Base-by-base conservation (phyloP, 208 protist species). In the Trypanosoma caninum region DNA sequence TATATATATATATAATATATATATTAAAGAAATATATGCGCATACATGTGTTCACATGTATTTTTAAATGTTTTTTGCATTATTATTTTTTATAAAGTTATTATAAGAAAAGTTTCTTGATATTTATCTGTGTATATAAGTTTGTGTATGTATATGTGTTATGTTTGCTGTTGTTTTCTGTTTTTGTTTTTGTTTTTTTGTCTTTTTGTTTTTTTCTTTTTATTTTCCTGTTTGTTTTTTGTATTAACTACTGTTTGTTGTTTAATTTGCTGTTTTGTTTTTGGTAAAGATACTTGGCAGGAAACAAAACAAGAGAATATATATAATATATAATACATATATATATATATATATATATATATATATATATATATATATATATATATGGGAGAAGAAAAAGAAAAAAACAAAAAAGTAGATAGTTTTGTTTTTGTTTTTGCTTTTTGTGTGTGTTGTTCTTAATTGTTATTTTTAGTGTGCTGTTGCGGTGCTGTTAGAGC, bases 271-370 rank as follows among this genome's bases (percentile, higher is more conserved):
- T n/a, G n/a, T n/a, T n/a, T n/a, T n/a, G n/a, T n/a, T n/a, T n/a
- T n/a, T n/a, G n/a, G n/a, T n/a, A n/a, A n/a, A n/a, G n/a, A n/a
- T n/a, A n/a, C n/a, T n/a, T n/a, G n/a, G n/a, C n/a, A n/a, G n/a
- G n/a, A n/a, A n/a, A n/a, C n/a, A n/a, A n/a, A n/a, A n/a, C n/a
- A n/a, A n/a, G n/a, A n/a, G n/a, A n/a, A 40, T 40, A 40, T 40
- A 40, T 40, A 48, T 27, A n/a, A 22, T 22, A n/a, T 28, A 31
- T 35, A 7, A 18, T 53, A 53, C 18, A 18, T 34, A 28, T 28
- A 28, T 53, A 35, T 34, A 35, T 53, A 53, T 53, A 56, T 56
- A 42, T 56, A 42, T 56, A 23, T 56, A 42, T 56, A 35, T 56
- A 23, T 56, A 56, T 56, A 41, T 56, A 41, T 41, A 42, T 34